A percentile compares a stretch with the other conserved stretches of the same genome.
Conservation (phyloP, 257 asterid genomes). For the Euphrasia confusa region DNA sequence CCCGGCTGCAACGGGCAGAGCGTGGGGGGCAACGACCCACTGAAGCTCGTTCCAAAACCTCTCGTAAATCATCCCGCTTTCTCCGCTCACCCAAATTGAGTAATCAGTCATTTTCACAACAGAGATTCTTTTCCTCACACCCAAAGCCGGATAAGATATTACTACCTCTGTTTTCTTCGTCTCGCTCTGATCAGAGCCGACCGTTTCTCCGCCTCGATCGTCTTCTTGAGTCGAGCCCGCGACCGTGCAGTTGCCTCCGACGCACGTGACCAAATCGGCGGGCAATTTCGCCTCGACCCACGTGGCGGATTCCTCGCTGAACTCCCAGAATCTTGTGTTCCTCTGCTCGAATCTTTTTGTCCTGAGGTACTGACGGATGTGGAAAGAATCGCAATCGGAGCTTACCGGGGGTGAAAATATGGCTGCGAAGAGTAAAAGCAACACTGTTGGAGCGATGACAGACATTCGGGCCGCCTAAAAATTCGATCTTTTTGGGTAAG, state of each 20-base stretch:
- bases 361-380: slow-evolving; percentile 27
- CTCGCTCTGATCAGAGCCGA: neutral
- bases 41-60: slow-evolving; percentile 87
- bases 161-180: neutral
- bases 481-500: too few species aligned
- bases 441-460: slow-evolving; percentile 27
- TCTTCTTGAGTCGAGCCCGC: slow-evolving; percentile 41
- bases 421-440: neutral
- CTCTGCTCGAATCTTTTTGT: slow-evolving; percentile 53
- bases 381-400: slow-evolving; percentile 36
- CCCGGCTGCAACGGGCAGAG: slow-evolving; percentile 53
- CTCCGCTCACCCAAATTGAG: slow-evolving; percentile 78
- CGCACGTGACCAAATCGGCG: slow-evolving; percentile 58
- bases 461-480: slow-evolving; percentile 22
- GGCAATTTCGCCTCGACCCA: slow-evolving; percentile 75
- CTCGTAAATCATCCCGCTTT: slow-evolving; percentile 83
- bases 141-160: slow-evolving; percentile 16
- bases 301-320: slow-evolving; percentile 44
- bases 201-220: slow-evolving; percentile 8
- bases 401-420: too few species aligned
- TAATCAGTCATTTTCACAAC: slow-evolving; percentile 67
- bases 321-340: slow-evolving; percentile 64
- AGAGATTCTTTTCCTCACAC: slow-evolving; percentile 57
- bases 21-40: slow-evolving; percentile 93
- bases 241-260: slow-evolving; percentile 39